Conservation (phyloP, 1,284 basidiomycete genomes). For the Peniophora sp. region DNA sequence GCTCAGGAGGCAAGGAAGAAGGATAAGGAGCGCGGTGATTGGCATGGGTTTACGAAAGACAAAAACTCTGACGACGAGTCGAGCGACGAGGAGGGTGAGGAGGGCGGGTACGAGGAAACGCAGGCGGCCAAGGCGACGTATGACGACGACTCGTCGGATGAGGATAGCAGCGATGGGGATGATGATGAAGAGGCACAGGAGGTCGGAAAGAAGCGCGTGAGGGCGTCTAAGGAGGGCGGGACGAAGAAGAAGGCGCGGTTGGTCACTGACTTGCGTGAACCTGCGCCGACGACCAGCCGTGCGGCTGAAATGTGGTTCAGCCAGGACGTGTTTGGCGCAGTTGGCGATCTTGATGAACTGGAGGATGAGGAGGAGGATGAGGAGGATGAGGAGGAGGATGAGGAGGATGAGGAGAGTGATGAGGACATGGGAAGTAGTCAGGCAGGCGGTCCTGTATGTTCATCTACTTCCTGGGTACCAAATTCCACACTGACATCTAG, state of each 20-base stretch:
- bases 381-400: slow-evolving; percentile 25
- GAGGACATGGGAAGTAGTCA: slow-evolving; percentile 17
- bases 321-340: slow-evolving; percentile 85
- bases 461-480: neutral
- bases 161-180: slow-evolving; percentile 42
- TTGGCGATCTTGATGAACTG: slow-evolving; percentile 50
- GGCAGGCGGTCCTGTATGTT: neutral
- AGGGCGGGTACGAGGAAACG: slow-evolving; percentile 75
- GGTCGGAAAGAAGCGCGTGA: slow-evolving; percentile 33
- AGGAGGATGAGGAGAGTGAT: slow-evolving; percentile 23
- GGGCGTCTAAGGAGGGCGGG: slow-evolving; percentile 21
- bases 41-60: slow-evolving; percentile 62
- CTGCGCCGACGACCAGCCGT: slow-evolving; percentile 30
- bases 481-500: slow-evolving; percentile 5
- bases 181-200: slow-evolving; percentile 36
- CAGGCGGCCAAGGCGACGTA: slow-evolving; percentile 53
- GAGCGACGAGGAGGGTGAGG: slow-evolving; percentile 31
- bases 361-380: slow-evolving; percentile 29
- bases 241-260: slow-evolving; percentile 35
- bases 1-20: slow-evolving; percentile 78
- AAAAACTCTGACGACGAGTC: slow-evolving; percentile 38
- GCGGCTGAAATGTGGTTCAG: slow-evolving; percentile 85
- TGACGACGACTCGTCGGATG: slow-evolving; percentile 52
- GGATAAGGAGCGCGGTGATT: slow-evolving; percentile 63
- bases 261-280: slow-evolving; percentile 30